Conservation (phyloP, 441 rosid species). For the Manihot esculenta region DNA sequence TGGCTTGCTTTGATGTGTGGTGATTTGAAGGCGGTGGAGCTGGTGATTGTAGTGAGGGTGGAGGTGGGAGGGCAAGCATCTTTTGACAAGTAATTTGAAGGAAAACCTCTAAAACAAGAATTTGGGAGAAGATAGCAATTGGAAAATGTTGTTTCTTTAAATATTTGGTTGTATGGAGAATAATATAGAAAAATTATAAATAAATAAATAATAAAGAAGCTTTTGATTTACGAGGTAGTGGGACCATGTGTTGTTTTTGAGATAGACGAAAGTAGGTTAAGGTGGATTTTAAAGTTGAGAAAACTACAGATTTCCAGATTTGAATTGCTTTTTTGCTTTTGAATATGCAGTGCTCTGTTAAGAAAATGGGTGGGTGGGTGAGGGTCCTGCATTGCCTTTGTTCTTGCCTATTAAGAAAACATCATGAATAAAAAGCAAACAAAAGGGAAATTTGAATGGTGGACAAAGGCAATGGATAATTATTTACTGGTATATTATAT, state of each 20-base stretch:
- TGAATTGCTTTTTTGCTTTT: constrained; percentile 40
- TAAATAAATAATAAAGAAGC: constrained; percentile 29
- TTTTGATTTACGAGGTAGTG: constrained; percentile 43
- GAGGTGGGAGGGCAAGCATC: constrained; percentile 35
- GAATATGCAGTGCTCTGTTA: constrained; percentile 28
- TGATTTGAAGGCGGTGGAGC: constrained; percentile 27
- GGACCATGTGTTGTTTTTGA: constrained; percentile 42
- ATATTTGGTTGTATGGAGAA: constrained; percentile 26
- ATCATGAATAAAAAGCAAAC: neutral
- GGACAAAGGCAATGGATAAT: no score
- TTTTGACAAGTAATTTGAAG: constrained; percentile 4
- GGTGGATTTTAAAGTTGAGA: constrained; percentile 31
- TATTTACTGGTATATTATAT: no score
- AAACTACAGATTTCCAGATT: constrained; percentile 26
- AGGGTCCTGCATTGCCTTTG: neutral
- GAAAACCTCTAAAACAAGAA: constrained; percentile 20
- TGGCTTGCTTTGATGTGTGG: constrained; percentile 39
- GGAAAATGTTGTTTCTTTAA: constrained; percentile 24
- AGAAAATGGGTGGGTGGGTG: neutral
- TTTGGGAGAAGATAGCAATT: constrained; percentile 30
- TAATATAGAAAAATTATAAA: constrained; percentile 23
- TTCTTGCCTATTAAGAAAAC: neutral
- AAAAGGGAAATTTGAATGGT: neutral
- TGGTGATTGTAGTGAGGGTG: constrained; percentile 28
- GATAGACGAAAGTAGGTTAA: constrained; percentile 36